phyloP scores from a whole-genome alignment of 306 rosid genomes.

The Dryas drummondii region DNA sequence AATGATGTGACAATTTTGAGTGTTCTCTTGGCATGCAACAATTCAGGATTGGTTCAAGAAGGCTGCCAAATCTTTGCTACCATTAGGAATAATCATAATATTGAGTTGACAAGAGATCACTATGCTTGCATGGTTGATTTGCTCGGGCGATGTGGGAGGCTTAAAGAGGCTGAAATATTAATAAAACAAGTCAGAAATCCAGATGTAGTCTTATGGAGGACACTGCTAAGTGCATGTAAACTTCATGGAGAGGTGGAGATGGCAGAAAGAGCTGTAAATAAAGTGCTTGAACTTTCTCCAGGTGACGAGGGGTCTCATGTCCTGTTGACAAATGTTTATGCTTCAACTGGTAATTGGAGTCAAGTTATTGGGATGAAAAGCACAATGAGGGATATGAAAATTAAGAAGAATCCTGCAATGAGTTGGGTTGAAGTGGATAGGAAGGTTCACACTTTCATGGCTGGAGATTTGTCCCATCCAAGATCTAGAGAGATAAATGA shows the following conservation, averaged over 20 bases:
- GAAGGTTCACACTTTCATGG: conserved; percentile 70
- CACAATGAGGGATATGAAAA: conserved; percentile 47
- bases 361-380: conserved; percentile 64
- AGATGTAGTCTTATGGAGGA: conserved; percentile 67
- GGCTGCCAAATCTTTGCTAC: conserved; percentile 56
- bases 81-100: conserved; percentile 32
- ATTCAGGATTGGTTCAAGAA: conserved; percentile 63
- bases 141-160: conserved; percentile 59
- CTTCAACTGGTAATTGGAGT: conserved; percentile 67
- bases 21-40: conserved; percentile 70
- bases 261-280: conserved; percentile 55
- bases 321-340: conserved; percentile 65
- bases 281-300: conserved; percentile 49
- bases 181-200: conserved; percentile 53
- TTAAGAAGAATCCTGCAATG: conserved; percentile 64
- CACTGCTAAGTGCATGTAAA: conserved; percentile 52
- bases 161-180: conserved; percentile 61
- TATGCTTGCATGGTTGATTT: conserved; percentile 63
- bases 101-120: conserved; percentile 57
- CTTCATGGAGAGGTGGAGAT: conserved; percentile 58
- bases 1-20: conserved; percentile 59
- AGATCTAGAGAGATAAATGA: conserved; percentile 40
- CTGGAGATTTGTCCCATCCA: conserved; percentile 67
- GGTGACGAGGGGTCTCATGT: conserved; percentile 57
- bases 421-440: conserved; percentile 64